Base-by-base conservation (phyloP, 2,329 filamentous ascomycete species). In the Xylariaceae sp. region DNA sequence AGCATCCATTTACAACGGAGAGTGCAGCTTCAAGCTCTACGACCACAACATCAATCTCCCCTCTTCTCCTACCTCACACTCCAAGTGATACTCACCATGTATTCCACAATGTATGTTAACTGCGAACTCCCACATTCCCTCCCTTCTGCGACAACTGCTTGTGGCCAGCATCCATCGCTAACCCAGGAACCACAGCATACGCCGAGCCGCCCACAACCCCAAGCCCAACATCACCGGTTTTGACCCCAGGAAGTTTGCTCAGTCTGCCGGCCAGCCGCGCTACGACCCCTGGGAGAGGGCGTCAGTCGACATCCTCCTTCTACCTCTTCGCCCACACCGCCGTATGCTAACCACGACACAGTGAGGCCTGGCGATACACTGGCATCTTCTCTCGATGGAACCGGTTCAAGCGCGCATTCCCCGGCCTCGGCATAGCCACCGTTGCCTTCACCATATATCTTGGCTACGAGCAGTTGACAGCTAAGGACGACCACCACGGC, bases 331-430 rank as follows among this genome's bases (percentile, higher is more conserved):
- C 35, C 18, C 11, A 22, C 32, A 14, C 18, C 39, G 39, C 40
- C 31, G 12, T 11, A 17, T 39, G 14, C 9, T 36, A 2, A 3
- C 35, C 27, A 31, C 19, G 15, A 43, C 49, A 57, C 68, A 99
- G 94, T 67, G 94, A 99, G 77, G 81, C 88, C 67, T 99, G 94
- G 94, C 82, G 94, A 72, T 96, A 96, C 77, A 85, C 81, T 33
- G 94, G 92, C 56, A 85, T 82, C 47, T 97, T 96, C 77, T 86
- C 85, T 58, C 83, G 92, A 62, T 87, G 78, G 75, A 95, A 96
- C 75, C 87, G 94, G 62, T 94, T 96, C 77, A 90, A 86, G 75
- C 77, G 81, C 64, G 77, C 83, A 57, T 90, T 99, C 68, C 94
- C 94, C 35, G 94, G 94, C 54, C 79, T 99, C 62, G 94, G 94